phyloP scores from a whole-genome alignment of 345 rosid genomes.

The Zanthoxylum bungeanum region DNA sequence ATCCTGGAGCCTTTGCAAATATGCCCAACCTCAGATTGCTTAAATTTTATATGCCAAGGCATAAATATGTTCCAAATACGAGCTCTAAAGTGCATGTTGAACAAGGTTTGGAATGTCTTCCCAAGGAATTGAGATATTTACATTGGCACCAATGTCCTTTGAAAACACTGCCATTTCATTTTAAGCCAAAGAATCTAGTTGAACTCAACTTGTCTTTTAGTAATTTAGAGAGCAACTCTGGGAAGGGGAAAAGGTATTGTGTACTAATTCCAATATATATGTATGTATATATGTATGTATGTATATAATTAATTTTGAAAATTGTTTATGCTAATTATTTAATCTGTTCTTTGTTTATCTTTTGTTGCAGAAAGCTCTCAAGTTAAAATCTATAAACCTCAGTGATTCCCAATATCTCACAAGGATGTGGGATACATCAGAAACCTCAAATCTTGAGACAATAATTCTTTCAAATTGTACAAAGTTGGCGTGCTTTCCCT shows the following conservation, averaged over 20 bases:
- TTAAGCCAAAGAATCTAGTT: neutral
- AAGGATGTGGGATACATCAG: neutral
- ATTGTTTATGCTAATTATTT: neutral
- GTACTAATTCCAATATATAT: neutral
- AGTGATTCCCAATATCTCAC: neutral
- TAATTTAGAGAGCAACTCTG: neutral
- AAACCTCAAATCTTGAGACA: neutral
- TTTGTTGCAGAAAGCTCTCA: neutral
- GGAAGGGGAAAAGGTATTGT: neutral
- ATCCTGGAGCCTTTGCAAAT: constrained; percentile 1
- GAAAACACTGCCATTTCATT: neutral
- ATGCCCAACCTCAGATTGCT: neutral
- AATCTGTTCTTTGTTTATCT: neutral
- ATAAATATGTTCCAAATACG: neutral
- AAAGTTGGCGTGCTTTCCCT: neutral
- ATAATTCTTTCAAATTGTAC: neutral
- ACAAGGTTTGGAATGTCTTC: neutral
- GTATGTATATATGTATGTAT: too few species aligned
- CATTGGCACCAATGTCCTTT: neutral
- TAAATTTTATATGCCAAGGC: neutral
- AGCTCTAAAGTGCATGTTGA: neutral
- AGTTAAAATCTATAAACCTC: neutral
- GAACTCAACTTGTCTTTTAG: neutral
- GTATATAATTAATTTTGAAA: neutral
- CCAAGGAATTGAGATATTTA: neutral